Percentiles rank a stretch among this genome's conserved stretches.
Conservation (phyloP, 495 filamentous ascomycete genomes). For the Extremus antarcticus region DNA sequence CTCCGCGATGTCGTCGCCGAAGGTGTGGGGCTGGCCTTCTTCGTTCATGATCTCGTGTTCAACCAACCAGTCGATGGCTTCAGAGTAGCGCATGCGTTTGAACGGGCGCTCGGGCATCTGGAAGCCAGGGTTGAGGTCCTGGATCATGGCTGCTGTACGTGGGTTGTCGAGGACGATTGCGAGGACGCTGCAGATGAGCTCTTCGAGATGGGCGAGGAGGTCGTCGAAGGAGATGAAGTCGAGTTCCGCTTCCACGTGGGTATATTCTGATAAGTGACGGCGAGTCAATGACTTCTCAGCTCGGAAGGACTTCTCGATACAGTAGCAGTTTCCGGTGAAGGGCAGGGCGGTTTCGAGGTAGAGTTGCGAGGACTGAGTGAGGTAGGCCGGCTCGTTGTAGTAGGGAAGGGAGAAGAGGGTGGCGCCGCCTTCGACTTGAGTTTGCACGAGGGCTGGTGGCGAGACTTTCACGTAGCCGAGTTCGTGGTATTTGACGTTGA, state of each 20-base stretch:
- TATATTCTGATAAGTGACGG: conserved; percentile 91
- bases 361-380: conserved; percentile 95
- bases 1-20: conserved; percentile 97
- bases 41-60: conserved; percentile 86
- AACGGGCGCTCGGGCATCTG: conserved; percentile 75
- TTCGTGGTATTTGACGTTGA: conserved; percentile 70
- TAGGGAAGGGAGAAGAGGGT: conserved; percentile 92
- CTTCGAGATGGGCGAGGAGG: conserved; percentile 82
- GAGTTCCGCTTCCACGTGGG: conserved; percentile 92
- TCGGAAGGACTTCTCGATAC: conserved; percentile 96
- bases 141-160: conserved; percentile 54
- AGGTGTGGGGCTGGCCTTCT: conserved; percentile 76
- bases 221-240: conserved; percentile 93
- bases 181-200: conserved; percentile 78
- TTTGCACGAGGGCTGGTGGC: conserved; percentile 95
- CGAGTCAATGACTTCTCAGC: conserved; percentile 92
- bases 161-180: conserved; percentile 64
- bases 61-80: conserved; percentile 88
- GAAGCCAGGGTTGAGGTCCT: conserved; percentile 82
- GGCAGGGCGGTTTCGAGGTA: conserved; percentile 95
- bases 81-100: conserved; percentile 86
- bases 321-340: conserved; percentile 87
- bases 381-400: conserved; percentile 85
- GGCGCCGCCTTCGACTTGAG: conserved; percentile 90
- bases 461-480: conserved; percentile 73